phyloP scores from a whole-genome alignment of 805 yeast genomes.

The Metschnikowia kofuensis region DNA sequence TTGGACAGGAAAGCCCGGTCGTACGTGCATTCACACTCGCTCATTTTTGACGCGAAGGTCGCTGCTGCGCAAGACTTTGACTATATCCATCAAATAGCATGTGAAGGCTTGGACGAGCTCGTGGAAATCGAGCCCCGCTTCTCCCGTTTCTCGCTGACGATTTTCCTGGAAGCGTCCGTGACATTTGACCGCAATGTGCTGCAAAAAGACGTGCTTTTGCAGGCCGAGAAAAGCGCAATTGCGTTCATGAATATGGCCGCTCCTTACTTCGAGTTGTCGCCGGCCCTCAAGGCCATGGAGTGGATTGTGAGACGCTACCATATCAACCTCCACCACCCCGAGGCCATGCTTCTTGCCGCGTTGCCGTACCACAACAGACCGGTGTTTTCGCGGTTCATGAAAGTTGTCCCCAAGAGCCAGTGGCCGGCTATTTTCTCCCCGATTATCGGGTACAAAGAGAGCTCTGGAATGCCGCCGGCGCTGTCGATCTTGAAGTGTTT shows the following conservation, averaged over 20 bases:
- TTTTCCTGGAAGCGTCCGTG: conserved; percentile 82
- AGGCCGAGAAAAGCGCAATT: conserved; percentile 69
- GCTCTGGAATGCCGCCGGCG: conserved; percentile 61
- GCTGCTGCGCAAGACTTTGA: conserved; percentile 97
- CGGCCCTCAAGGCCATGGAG: conserved; percentile 81
- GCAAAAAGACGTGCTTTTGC: conserved; percentile 69
- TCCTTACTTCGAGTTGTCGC: conserved; percentile 71
- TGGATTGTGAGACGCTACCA: conserved; percentile 94
- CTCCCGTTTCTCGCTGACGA: conserved; percentile 59
- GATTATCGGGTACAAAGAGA: conserved; percentile 63
- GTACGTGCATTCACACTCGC: conserved; percentile 83
- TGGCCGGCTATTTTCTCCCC: conserved; percentile 82
- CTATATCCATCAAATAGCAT: conserved; percentile 64
- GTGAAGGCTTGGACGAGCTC: conserved; percentile 75
- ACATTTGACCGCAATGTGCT: conserved; percentile 80
- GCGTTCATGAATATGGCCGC: conserved; percentile 72
- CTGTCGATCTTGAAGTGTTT: conserved; percentile 70
- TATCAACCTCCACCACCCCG: conserved; percentile 78
- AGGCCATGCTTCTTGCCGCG: conserved; percentile 63
- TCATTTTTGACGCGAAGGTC: conserved; percentile 77
- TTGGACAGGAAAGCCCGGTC: conserved; percentile 84
- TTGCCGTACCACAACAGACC: conserved; percentile 79
- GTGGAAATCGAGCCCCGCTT: conserved; percentile 74
- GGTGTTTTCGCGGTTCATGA: conserved; percentile 70
- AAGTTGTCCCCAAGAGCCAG: conserved; percentile 54